These are phyloP conservation scores for Xerocomellus intermedius DNA, from an alignment of 768 basidiomycete species.

Conservation along the genomic window DNA sequence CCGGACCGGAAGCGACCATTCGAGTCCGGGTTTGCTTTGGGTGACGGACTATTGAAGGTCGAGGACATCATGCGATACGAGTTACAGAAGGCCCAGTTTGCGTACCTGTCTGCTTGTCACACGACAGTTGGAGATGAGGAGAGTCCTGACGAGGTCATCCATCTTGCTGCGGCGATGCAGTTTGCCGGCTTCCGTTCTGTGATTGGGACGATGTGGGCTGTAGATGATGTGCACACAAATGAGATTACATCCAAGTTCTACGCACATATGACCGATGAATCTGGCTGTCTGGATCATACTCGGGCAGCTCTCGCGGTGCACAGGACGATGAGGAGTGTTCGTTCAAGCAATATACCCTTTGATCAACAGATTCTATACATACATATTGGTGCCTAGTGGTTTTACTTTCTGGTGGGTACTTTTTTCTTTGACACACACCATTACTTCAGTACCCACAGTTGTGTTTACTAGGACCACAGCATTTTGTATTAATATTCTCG, in stretches of 20 bases:
- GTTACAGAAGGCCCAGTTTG: constrained; percentile 5
- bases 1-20: constrained; percentile 10
- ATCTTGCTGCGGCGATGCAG: constrained; percentile 4
- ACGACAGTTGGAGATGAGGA: not conserved
- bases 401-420: no score
- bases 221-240: constrained; percentile 4
- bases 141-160: not conserved
- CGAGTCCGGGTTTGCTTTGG: constrained; percentile 11
- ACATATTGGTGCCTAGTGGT: not conserved
- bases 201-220: constrained; percentile 15
- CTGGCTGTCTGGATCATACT: not conserved
- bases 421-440: no score
- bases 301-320: not conserved
- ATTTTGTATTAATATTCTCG: no score
- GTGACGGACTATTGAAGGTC: not conserved
- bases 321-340: not conserved
- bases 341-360: not conserved
- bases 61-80: constrained; percentile 4
- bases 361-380: constrained; percentile 4
- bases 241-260: constrained; percentile 3
- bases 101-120: constrained; percentile 29
- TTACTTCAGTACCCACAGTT: no score
- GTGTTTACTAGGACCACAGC: no score
- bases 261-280: not conserved
- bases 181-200: constrained; percentile 8